Evolutionary conservation across 768 basidiomycete species (phyloP).

Genomic region (Mrakia gelida): DNA sequence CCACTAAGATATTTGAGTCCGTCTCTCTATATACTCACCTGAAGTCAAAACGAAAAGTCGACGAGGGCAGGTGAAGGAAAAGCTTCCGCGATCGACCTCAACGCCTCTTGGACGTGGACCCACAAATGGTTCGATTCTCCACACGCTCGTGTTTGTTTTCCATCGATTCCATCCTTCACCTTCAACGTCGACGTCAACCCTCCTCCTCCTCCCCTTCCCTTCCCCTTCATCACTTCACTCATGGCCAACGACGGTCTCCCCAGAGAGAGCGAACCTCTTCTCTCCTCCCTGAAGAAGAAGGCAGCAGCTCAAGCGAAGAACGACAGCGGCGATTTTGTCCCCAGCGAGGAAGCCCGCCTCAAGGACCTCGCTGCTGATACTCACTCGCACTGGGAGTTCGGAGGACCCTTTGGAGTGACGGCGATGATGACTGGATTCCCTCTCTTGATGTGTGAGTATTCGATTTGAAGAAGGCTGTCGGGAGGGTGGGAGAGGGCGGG

Average conservation of each 20-base stretch:
- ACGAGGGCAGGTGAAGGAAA: not conserved
- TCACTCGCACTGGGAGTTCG: not conserved
- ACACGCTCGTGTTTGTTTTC: not conserved
- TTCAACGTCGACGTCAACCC: not conserved
- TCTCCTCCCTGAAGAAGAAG: not conserved
- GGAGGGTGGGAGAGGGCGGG: not conserved
- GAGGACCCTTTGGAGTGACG: not conserved
- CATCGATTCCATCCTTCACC: not conserved
- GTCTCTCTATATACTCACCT: no score
- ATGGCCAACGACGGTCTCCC: not conserved
- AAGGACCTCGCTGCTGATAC: not conserved
- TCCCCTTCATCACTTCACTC: not conserved
- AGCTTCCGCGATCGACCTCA: not conserved
- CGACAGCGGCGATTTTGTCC: not conserved
- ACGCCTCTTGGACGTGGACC: not conserved
- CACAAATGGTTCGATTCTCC: not conserved
- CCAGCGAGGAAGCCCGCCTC: not conserved
- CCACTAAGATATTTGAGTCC: no score
- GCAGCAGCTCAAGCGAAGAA: not conserved
- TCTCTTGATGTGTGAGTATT: not conserved
- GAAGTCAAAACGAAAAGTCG: no score
- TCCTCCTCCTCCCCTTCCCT: not conserved
- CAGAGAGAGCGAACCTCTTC: not conserved
- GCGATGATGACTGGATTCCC: not conserved
- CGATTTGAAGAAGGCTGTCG: not conserved